Evolutionary conservation across 169 alveolate species (phyloP).

Genomic region (Cryptosporidium baileyi): DNA sequence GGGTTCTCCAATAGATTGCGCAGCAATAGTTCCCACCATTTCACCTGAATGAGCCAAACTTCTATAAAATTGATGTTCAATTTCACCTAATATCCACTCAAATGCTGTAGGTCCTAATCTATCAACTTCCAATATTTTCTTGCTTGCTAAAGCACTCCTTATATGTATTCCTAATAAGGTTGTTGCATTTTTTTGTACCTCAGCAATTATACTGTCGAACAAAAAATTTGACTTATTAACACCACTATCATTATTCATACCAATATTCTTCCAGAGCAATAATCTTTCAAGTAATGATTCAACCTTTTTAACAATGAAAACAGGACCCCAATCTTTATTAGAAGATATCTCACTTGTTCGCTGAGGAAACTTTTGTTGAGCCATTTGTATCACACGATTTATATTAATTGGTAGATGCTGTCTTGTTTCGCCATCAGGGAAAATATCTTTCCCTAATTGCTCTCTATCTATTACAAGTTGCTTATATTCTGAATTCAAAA

Average conservation of each 20-base stretch:
- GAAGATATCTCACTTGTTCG: conserved; percentile 30
- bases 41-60: conserved; percentile 99
- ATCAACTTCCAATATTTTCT: conserved; percentile 92
- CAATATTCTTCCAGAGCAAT: conserved; percentile 40
- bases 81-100: conserved; percentile 97
- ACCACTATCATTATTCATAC: conserved; percentile 61
- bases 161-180: conserved; percentile 92
- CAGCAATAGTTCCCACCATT: conserved; percentile 99
- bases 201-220: conserved; percentile 77
- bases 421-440: conserved; percentile 92
- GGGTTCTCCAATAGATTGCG: conserved; percentile 99
- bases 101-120: conserved; percentile 91
- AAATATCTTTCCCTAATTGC: conserved; percentile 83
- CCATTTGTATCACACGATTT: conserved; percentile 89
- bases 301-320: conserved; percentile 55
- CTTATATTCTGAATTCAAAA: conserved; percentile 77
- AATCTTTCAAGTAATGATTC: conserved; percentile 56
- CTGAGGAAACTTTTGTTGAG: conserved; percentile 75
- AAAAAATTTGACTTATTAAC: conserved; percentile 77
- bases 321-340: conserved; percentile 72
- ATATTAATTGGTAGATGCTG: conserved; percentile 97
- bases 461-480: conserved; percentile 79
- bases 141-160: conserved; percentile 90
- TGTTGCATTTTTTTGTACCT: conserved; percentile 92
- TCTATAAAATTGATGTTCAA: conserved; percentile 91